phyloP scores from a whole-genome alignment of 352 stramenopile species.

The Globisporangium spinosum region DNA sequence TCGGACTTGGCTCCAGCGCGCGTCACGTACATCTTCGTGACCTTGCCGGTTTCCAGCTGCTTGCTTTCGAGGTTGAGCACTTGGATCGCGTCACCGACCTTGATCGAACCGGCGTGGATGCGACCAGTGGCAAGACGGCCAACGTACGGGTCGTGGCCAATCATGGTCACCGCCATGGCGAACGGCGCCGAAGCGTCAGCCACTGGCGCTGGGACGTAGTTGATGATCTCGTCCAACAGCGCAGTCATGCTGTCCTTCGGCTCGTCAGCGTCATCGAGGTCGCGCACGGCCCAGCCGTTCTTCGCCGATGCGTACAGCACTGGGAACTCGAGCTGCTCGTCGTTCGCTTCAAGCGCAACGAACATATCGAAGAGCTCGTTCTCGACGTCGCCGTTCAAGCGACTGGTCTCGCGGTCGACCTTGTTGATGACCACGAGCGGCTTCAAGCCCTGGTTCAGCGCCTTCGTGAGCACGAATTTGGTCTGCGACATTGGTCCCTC shows the following conservation, averaged over 20 bases:
- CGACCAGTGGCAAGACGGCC: conserved; percentile 95
- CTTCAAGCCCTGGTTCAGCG: conserved; percentile 89
- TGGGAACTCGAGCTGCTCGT: conserved; percentile 96
- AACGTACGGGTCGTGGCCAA: conserved; percentile 97
- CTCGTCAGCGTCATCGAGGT: conserved; percentile 75
- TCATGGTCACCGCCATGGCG: conserved; percentile 96
- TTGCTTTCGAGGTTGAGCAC: conserved; percentile 87
- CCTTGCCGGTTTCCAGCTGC: conserved; percentile 65
- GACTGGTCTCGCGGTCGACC: conserved; percentile 91
- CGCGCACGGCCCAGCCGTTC: conserved; percentile 93
- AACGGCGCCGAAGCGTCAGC: conserved; percentile 84
- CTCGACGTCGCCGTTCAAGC: conserved; percentile 93
- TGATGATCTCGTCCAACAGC: conserved; percentile 96
- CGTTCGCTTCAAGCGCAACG: conserved; percentile 89
- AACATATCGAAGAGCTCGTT: conserved; percentile 98
- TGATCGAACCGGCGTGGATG: conserved; percentile 92
- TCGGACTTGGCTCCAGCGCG: conserved; percentile 81
- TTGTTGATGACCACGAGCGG: conserved; percentile 99
- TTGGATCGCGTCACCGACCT: conserved; percentile 87
- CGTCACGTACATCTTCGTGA: conserved; percentile 90
- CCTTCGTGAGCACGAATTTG: conserved; percentile 98
- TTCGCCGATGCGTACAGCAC: conserved; percentile 95
- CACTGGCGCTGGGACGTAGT: conserved; percentile 89
- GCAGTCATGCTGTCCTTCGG: conserved; percentile 89
- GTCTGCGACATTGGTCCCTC: conserved; percentile 98